A percentile compares a stretch with the other conserved stretches of the same genome.
phyloP scores from a whole-genome alignment of 306 rosid species.

The Vigna radiata region DNA sequence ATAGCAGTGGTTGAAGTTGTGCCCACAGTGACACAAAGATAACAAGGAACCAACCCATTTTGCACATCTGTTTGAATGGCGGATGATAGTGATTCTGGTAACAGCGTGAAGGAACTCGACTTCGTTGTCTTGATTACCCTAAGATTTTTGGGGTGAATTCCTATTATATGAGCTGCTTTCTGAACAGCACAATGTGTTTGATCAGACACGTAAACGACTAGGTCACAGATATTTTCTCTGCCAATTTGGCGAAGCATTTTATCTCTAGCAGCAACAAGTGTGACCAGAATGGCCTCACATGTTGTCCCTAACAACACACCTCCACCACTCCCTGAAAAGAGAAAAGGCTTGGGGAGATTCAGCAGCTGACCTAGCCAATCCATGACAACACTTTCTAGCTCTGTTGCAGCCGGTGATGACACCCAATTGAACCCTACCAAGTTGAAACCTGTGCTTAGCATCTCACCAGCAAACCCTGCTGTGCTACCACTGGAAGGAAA shows the following conservation, averaged over 20 bases:
- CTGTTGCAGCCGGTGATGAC: constrained; percentile 72
- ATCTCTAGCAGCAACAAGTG: constrained; percentile 64
- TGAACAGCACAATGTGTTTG: constrained; percentile 67
- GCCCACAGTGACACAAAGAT: constrained; percentile 64
- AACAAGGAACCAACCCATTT: constrained; percentile 63
- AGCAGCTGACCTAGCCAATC: constrained; percentile 67
- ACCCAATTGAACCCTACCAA: constrained; percentile 69
- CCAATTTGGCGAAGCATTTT: constrained; percentile 32
- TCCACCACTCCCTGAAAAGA: constrained; percentile 65
- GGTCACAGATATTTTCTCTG: constrained; percentile 32
- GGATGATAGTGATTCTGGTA: constrained; percentile 39
- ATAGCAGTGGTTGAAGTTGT: constrained; percentile 68
- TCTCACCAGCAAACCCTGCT: constrained; percentile 67
- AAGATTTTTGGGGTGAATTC: constrained; percentile 53
- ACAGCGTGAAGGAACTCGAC: constrained; percentile 44
- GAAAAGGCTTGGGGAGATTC: constrained; percentile 52
- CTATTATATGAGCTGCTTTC: constrained; percentile 60
- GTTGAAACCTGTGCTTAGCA: constrained; percentile 65
- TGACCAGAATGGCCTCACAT: constrained; percentile 62
- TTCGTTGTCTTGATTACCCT: constrained; percentile 45
- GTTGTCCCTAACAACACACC: constrained; percentile 68
- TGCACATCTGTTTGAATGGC: constrained; percentile 47
- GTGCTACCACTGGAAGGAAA: constrained; percentile 67
- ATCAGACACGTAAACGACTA: constrained; percentile 69
- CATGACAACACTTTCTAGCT: constrained; percentile 64